Evolutionary conservation across 78 protist genomes (phyloP).

Genomic region (Salpingoeca rosetta): DNA sequence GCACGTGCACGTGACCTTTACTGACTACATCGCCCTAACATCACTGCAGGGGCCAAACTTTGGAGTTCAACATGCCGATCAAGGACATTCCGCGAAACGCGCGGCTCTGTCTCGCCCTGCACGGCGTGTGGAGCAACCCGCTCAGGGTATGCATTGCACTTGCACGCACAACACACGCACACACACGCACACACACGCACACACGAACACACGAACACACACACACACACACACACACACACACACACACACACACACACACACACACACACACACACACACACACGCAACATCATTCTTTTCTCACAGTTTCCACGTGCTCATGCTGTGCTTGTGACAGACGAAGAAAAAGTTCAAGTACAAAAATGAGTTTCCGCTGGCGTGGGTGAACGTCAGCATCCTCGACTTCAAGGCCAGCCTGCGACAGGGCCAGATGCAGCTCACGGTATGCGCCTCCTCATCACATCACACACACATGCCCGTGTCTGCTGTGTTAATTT

Average conservation of each 20-base stretch:
- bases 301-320: neutral
- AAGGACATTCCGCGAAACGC: conserved; percentile 13
- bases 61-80: neutral
- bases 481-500: neutral
- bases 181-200: neutral
- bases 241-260: no score
- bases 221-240: neutral
- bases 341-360: neutral
- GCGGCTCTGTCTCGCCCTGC: conserved; percentile 17
- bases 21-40: no score
- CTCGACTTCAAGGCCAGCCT: neutral
- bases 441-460: conserved; percentile 1
- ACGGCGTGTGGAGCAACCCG: neutral
- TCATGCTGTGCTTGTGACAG: neutral
- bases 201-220: neutral
- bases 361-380: neutral
- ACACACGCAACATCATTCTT: neutral
- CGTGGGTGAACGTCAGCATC: conserved; percentile 12
- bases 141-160: no score
- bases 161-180: neutral
- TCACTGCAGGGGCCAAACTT: neutral
- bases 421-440: neutral
- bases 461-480: neutral
- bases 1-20: no score
- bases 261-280: no score